Conservation (phyloP, 768 basidiomycete genomes). For the Psilocybe sp. region DNA sequence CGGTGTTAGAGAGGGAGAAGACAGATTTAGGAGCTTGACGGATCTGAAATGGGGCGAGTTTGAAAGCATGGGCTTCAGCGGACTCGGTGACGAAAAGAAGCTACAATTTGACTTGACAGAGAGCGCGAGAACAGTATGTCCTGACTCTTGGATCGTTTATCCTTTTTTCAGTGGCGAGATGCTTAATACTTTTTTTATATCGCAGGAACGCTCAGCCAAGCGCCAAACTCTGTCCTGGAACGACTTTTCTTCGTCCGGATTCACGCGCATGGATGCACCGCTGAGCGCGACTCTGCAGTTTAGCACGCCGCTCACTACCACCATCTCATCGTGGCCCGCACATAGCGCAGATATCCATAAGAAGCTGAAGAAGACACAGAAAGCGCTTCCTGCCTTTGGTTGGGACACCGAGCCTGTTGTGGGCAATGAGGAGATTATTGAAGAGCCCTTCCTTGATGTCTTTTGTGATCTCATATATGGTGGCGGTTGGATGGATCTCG, state of each 20-base stretch:
- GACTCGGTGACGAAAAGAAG: constrained; percentile 59
- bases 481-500: constrained; percentile 81
- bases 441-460: constrained; percentile 87
- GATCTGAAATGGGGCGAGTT: constrained; percentile 94
- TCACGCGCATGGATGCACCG: constrained; percentile 73
- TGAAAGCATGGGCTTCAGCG: constrained; percentile 77
- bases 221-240: constrained; percentile 87
- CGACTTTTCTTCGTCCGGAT: constrained; percentile 84
- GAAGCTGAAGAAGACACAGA: constrained; percentile 84
- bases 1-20: constrained; percentile 47
- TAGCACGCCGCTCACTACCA: constrained; percentile 41
- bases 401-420: constrained; percentile 89
- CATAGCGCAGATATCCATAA: constrained; percentile 70
- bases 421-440: constrained; percentile 77
- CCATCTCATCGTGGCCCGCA: constrained; percentile 69
- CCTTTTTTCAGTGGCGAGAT: neutral
- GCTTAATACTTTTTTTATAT: neutral
- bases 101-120: constrained; percentile 93
- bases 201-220: constrained; percentile 64
- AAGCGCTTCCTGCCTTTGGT: constrained; percentile 78
- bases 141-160: neutral
- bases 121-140: constrained; percentile 62
- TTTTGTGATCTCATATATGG: constrained; percentile 82
- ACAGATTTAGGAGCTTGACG: constrained; percentile 75
- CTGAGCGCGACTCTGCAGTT: constrained; percentile 84